Percentiles rank a stretch among this genome's conserved stretches.
These are phyloP conservation scores for Elymus sibiricus DNA, from an alignment of 176 grass and related monocot species.

Conservation along the genomic window DNA sequence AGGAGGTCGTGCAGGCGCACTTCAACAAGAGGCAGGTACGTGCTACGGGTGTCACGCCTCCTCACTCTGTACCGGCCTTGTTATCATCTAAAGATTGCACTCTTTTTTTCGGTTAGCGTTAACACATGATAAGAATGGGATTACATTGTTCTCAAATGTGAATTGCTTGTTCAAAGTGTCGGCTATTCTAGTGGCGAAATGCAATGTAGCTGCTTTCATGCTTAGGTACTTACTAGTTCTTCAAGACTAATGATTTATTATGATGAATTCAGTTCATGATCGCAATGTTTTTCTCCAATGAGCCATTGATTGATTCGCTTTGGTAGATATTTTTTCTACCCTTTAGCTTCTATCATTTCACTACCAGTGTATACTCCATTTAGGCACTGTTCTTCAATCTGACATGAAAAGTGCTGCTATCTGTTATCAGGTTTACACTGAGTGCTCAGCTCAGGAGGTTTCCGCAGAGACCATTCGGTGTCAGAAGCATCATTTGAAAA, in stretches of 20 bases:
- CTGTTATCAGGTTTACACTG: conserved; percentile 52
- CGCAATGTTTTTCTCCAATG: not conserved
- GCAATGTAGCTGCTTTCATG: not conserved
- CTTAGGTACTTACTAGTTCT: too few relatives aligned
- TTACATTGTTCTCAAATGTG: not conserved
- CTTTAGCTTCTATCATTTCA: not conserved
- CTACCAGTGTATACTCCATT: not conserved
- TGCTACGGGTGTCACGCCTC: not conserved
- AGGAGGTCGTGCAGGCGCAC: conserved; percentile 60
- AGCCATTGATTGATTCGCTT: too few relatives aligned
- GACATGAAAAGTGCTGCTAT: conserved; percentile 10
- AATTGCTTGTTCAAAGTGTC: not conserved
- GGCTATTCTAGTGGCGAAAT: not conserved
- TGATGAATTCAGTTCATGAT: not conserved
- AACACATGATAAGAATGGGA: not conserved
- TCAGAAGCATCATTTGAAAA: conserved; percentile 41
- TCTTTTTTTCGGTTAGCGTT: not conserved
- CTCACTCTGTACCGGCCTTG: not conserved
- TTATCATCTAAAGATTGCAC: not conserved
- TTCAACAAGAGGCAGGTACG: conserved; percentile 68
- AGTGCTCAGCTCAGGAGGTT: conserved; percentile 36
- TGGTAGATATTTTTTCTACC: not conserved
- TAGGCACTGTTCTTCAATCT: not conserved
- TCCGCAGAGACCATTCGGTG: conserved; percentile 25
- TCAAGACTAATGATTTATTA: not conserved